phyloP scores from a whole-genome alignment of 78 protist genomes.

The Dictyostelium discoideum region DNA sequence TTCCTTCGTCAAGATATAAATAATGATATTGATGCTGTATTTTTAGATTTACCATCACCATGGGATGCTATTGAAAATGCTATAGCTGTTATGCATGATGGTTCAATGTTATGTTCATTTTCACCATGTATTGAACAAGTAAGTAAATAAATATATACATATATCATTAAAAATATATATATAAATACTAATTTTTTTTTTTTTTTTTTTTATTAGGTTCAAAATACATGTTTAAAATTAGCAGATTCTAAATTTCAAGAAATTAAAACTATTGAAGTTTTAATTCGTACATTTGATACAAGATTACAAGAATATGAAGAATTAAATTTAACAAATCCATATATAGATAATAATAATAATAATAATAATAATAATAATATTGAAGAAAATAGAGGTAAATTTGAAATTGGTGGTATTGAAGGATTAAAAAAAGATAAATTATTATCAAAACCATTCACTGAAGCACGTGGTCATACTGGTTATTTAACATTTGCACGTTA shows the following conservation, averaged over 20 bases:
- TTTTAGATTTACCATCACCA: conserved; percentile 95
- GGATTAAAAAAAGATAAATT: conserved; percentile 16
- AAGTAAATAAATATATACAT: too few species aligned
- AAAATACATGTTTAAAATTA: conserved; percentile 59
- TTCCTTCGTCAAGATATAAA: conserved; percentile 7
- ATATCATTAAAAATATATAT: too few species aligned
- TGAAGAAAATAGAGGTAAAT: neutral
- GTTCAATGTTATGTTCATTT: conserved; percentile 92
- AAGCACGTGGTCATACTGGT: conserved; percentile 81
- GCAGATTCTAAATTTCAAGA: conserved; percentile 61
- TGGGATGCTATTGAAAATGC: conserved; percentile 86
- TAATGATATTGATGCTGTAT: conserved; percentile 88
- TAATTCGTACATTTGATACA: conserved; percentile 45
- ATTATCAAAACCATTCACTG: conserved; percentile 19
- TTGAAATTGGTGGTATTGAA: conserved; percentile 4
- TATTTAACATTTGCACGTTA: conserved; percentile 76
- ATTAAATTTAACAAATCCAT: conserved; percentile 50
- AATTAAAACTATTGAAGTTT: conserved; percentile 66
- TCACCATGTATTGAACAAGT: conserved; percentile 97
- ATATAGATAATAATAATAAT: neutral
- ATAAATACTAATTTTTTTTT: too few species aligned
- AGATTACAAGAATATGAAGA: conserved; percentile 61
- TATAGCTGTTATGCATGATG: conserved; percentile 59
- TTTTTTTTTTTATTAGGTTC: neutral
- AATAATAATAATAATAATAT: conserved; percentile 8